Conservation (phyloP, 2,329 filamentous ascomycete genomes). For the Cladosporium sp. region DNA sequence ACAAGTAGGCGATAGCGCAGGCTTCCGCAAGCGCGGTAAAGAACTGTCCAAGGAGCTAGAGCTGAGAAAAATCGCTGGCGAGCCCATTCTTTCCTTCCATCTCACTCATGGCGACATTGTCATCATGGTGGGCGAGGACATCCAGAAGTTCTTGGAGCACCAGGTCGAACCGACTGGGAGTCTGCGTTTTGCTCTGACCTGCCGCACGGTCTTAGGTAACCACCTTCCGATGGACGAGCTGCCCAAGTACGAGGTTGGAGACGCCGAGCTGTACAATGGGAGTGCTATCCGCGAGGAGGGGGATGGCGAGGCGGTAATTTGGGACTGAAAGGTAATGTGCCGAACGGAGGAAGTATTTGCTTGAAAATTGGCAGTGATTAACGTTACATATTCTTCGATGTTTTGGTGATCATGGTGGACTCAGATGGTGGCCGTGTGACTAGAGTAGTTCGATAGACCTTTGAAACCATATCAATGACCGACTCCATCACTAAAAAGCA, state of each 20-base stretch:
- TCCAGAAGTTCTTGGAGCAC: conserved; percentile 64
- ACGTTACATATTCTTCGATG: not conserved
- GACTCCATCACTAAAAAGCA: not conserved
- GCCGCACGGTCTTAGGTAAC: conserved; percentile 52
- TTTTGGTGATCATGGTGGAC: not conserved
- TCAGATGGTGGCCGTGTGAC: not conserved
- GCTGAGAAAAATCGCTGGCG: conserved; percentile 36
- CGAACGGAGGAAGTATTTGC: not conserved
- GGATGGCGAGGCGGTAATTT: conserved; percentile 9
- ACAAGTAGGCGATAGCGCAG: not conserved
- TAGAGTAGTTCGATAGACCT: not conserved
- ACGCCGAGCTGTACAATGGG: conserved; percentile 41
- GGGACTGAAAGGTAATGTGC: not conserved
- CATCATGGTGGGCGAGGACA: conserved; percentile 60
- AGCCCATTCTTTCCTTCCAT: conserved; percentile 44
- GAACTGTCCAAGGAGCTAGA: conserved; percentile 41
- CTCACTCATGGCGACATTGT: conserved; percentile 65
- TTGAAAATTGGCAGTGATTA: not conserved
- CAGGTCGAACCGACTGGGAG: conserved; percentile 53
- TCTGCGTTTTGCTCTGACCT: conserved; percentile 59
- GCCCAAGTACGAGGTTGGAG: conserved; percentile 41
- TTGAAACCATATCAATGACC: not conserved
- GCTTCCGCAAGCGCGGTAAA: conserved; percentile 28
- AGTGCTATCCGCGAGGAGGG: conserved; percentile 5
- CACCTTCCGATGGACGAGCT: conserved; percentile 43